Evolutionary conservation across 2,329 filamentous ascomycete species (phyloP).

Genomic region (Pestalotiopsis sp.): DNA sequence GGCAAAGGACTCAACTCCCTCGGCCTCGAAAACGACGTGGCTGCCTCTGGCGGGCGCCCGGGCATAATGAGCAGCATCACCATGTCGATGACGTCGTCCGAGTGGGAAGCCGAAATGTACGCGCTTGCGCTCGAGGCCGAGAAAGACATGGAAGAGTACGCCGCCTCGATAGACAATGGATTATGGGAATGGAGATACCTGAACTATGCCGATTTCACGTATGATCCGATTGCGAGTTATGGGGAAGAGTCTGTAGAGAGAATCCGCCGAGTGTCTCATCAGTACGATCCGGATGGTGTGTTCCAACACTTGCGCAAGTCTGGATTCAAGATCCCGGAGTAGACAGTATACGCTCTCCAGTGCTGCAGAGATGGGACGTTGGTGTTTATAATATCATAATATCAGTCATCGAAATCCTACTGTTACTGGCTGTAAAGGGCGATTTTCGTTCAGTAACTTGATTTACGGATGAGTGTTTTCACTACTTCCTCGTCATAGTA

Average conservation of each 20-base stretch:
- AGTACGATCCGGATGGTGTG: slow-evolving; percentile 36
- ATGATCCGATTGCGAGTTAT: slow-evolving; percentile 32
- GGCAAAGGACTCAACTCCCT: slow-evolving; percentile 40
- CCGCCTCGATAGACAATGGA: slow-evolving; percentile 15
- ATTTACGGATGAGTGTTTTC: too few relatives aligned
- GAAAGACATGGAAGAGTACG: slow-evolving; percentile 26
- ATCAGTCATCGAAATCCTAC: too few relatives aligned
- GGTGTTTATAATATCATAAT: background rate
- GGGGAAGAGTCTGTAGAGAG: slow-evolving; percentile 31
- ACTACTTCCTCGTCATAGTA: too few relatives aligned
- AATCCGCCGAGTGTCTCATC: slow-evolving; percentile 29
- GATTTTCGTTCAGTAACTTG: too few relatives aligned
- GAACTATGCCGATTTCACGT: slow-evolving; percentile 36
- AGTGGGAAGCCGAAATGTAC: slow-evolving; percentile 25
- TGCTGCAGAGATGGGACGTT: background rate
- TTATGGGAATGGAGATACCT: slow-evolving; percentile 34
- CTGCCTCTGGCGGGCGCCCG: slow-evolving; percentile 22
- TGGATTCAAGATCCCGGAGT: slow-evolving; percentile 35
- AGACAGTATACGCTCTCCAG: background rate
- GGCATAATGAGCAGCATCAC: slow-evolving; percentile 29
- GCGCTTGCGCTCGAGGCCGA: slow-evolving; percentile 28
- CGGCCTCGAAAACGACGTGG: slow-evolving; percentile 30
- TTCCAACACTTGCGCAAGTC: slow-evolving; percentile 37
- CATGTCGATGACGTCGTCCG: slow-evolving; percentile 29
- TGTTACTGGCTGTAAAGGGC: too few relatives aligned